Evolutionary conservation across 139 green algal species (phyloP).

Genomic region (Closterium sp.): DNA sequence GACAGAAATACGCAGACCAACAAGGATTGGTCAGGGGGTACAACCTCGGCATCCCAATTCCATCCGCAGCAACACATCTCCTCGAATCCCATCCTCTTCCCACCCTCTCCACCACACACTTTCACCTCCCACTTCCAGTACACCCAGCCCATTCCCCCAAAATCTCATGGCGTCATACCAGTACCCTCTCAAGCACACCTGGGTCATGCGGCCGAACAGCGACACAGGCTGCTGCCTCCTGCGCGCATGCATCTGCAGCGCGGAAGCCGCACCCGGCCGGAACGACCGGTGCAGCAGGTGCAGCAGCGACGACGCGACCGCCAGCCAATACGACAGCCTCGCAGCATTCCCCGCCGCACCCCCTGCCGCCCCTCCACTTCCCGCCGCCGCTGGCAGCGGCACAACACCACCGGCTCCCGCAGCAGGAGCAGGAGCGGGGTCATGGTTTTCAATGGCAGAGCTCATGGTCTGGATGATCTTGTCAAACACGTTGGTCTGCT

Average conservation of each 20-base stretch:
- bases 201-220: slow-evolving; percentile 42
- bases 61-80: neutral
- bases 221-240: slow-evolving; percentile 10
- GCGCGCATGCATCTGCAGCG: neutral
- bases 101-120: too few species aligned
- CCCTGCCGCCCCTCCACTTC: neutral
- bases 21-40: neutral
- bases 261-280: slow-evolving; percentile 38
- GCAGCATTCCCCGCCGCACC: slow-evolving; percentile 61
- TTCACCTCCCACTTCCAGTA: neutral
- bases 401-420: neutral
- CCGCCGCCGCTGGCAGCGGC: neutral
- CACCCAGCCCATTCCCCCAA: neutral
- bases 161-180: neutral
- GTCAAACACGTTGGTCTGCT: slow-evolving; percentile 96
- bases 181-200: slow-evolving; percentile 11
- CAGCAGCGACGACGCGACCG: slow-evolving; percentile 93
- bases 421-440: slow-evolving; percentile 53
- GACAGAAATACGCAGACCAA: neutral
- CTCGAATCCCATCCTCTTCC: neutral
- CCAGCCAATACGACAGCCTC: slow-evolving; percentile 91
- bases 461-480: slow-evolving; percentile 86
- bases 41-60: neutral
- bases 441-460: slow-evolving; percentile 68
- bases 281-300: slow-evolving; percentile 83